Evolutionary conservation across 2,329 filamentous ascomycete genomes (phyloP), one percentile per base, ranked within the genome.

Genomic region (Camillea tinctor): DNA sequence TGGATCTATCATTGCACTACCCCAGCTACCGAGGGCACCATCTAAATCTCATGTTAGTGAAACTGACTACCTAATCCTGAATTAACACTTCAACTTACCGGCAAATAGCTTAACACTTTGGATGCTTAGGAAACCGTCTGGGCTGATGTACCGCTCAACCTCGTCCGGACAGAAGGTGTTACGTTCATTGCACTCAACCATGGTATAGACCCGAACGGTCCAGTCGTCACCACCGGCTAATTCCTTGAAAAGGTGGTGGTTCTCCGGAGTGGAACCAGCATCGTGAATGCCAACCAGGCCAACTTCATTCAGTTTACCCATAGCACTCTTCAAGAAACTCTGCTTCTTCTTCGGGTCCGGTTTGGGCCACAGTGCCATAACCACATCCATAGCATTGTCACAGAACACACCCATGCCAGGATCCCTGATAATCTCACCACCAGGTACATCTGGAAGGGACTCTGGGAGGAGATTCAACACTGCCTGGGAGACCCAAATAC

Each of bases 211-310:
- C 40, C 88, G 79, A 6, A 90, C 73, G 6, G 80, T 86, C 81
- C 87, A 86, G 58, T 84, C 81, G 1, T 81, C 75, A 13, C 74
- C 73, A 11, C 73, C 73, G 0, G 79, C 81, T 60, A 90, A 75
- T 19, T 81, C 74, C 53, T 80, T 76, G 64, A 83, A 87, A 8
- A 90, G 76, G 21, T 76, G 70, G 19, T 89, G 70, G 58, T 86
- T 82, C 1, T 74, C 76, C 0, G 84, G 83, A 11, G 79, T 75
- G 48, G 86, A 84, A 4, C 88, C 87, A 3, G 88, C 88, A 70
- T 91, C 87, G 64, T 90, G 87, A 69, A 90, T 84, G 19, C 88
- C 88, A 3, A 90, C 86, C 4, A 91, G 77, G 0, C 88, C 88
- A 50, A 88, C 79, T 59, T 82, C 80, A 68, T 89, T 88, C 53